phyloP scores from a whole-genome alignment of 371 early-diverging fungal genomes.

The Circinella minor region DNA sequence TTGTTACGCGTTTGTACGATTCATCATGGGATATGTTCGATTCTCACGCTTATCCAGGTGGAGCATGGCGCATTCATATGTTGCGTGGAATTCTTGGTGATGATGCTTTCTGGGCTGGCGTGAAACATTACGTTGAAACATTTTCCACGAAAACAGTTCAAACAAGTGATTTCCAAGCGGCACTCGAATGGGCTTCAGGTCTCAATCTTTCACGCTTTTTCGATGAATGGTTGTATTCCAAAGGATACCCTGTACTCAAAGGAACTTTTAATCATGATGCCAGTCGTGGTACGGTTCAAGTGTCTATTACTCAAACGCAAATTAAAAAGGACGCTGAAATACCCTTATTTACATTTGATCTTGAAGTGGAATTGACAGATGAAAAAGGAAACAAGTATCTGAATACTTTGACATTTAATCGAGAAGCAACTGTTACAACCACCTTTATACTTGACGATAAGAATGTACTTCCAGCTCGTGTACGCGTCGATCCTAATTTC shows the following conservation, averaged over 20 bases:
- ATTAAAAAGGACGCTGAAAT: constrained; percentile 30
- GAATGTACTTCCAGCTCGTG: constrained; percentile 28
- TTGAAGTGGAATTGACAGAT: constrained; percentile 55
- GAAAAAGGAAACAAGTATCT: constrained; percentile 28
- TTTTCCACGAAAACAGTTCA: constrained; percentile 46
- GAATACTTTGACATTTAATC: constrained; percentile 34
- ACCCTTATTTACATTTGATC: constrained; percentile 52
- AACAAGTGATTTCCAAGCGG: constrained; percentile 59
- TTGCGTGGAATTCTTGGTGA: constrained; percentile 56
- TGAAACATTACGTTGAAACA: constrained; percentile 44
- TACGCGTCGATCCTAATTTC: constrained; percentile 59
- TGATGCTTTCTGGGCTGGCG: constrained; percentile 58
- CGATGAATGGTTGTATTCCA: constrained; percentile 66
- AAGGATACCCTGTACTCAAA: constrained; percentile 60
- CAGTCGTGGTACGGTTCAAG: constrained; percentile 27
- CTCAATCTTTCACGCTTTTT: constrained; percentile 64
- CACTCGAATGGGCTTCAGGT: constrained; percentile 53
- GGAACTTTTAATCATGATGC: constrained; percentile 40
- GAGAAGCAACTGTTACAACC: constrained; percentile 22
- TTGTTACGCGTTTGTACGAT: constrained; percentile 59
- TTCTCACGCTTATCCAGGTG: constrained; percentile 60
- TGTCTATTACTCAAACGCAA: constrained; percentile 60
- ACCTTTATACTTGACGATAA: constrained; percentile 21
- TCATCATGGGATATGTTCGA: constrained; percentile 62
- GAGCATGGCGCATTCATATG: constrained; percentile 61